Base-by-base conservation (phyloP, 2,329 filamentous ascomycete genomes). In the Cladophialophora immunda region DNA sequence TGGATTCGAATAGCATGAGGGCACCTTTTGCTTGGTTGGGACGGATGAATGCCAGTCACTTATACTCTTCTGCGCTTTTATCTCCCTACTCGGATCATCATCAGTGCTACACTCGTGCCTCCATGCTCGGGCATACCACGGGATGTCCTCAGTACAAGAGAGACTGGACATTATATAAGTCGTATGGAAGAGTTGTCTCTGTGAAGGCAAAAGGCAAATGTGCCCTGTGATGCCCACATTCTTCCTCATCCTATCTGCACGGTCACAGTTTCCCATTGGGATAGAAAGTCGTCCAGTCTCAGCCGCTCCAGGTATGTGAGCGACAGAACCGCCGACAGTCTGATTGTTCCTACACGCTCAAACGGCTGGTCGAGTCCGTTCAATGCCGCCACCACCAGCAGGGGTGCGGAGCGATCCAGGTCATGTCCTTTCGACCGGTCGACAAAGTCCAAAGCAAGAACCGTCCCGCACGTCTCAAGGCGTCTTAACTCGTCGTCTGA, bases 191-290 rank as follows among this genome's bases (percentile, higher is more conserved):
- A n/a, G n/a, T n/a, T n/a, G n/a, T n/a, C n/a, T n/a, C n/a, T n/a
- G n/a, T n/a, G n/a, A n/a, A n/a, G n/a, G n/a, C n/a, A n/a, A n/a
- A n/a, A n/a, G n/a, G n/a, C n/a, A n/a, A n/a, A n/a, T n/a, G n/a
- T n/a, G n/a, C n/a, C n/a, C n/a, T n/a, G n/a, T n/a, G n/a, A n/a
- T n/a, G n/a, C n/a, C n/a, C n/a, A n/a, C n/a, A n/a, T 2, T 41
- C 27, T 32, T 58, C 29, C n/a, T 61, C 8, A 19, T 62, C 17
- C 34, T 27, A 54, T 47, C 19, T 34, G 32, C 30, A 38, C n/a
- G 2, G 52, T 57, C 41, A 63, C 52, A 32, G 32, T 63, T 8
- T 38, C 41, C 41, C 41, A 47, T 8, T 47, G 19, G 41, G 41
- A 47, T 11, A 47, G 22, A 47, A 47, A 47, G n/a, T 47, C n/a